A percentile compares a stretch with the other conserved stretches of the same genome.
Conservation (phyloP, 2,329 filamentous ascomycete species). For the Stachybotrys echinatus region DNA sequence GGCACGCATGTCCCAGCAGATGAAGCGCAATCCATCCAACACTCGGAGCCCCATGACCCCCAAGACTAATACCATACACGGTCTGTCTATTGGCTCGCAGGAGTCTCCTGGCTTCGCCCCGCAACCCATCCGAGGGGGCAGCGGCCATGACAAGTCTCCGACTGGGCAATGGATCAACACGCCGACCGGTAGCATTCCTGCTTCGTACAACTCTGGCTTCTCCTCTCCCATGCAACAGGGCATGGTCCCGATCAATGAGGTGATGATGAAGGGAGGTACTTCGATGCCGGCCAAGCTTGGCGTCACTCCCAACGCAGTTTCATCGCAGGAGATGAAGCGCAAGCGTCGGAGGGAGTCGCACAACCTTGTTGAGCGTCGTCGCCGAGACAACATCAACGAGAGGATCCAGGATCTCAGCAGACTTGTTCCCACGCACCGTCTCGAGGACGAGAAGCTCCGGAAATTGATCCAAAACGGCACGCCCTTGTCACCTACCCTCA, state of each 20-base stretch:
- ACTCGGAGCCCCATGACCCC: constrained; percentile 78
- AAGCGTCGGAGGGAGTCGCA: constrained; percentile 89
- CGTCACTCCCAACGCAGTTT: constrained; percentile 46
- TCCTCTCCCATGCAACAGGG: constrained; percentile 71
- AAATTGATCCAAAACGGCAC: constrained; percentile 93
- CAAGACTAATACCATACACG: constrained; percentile 73
- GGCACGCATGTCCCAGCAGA: constrained; percentile 53
- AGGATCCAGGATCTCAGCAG: constrained; percentile 94
- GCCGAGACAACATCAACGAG: constrained; percentile 97
- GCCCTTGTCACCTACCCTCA: constrained; percentile 77
- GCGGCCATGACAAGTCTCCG: constrained; percentile 72
- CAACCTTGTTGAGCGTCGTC: constrained; percentile 90
- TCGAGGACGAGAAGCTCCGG: constrained; percentile 95
- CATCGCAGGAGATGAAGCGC: constrained; percentile 89
- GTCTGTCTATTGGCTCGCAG: constrained; percentile 60
- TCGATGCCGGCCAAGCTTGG: constrained; percentile 86
- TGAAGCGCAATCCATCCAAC: constrained; percentile 70
- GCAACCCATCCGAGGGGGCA: constrained; percentile 70
- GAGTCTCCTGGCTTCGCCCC: constrained; percentile 69
- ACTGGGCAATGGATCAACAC: constrained; percentile 91
- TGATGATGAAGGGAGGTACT: constrained; percentile 80
- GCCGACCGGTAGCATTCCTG: constrained; percentile 69
- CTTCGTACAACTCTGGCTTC: constrained; percentile 84
- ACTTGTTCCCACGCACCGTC: constrained; percentile 82
- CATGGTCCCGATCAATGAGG: constrained; percentile 77